Evolutionary conservation across 2,329 filamentous ascomycete genomes (phyloP).

Genomic region (Apiospora marii): DNA sequence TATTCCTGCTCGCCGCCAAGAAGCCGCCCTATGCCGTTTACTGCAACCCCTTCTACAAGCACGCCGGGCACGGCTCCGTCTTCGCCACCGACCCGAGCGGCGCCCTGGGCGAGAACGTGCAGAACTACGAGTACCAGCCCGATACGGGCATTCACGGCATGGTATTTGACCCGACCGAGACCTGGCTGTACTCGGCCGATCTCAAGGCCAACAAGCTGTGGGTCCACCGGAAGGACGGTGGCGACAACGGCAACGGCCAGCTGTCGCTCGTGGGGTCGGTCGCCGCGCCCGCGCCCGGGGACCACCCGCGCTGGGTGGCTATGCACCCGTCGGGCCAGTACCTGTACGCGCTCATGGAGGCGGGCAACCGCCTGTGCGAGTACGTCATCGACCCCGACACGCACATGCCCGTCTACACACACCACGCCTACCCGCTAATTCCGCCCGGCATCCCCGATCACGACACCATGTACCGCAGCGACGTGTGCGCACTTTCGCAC

Average conservation of each 20-base stretch:
- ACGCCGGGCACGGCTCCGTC: constrained; percentile 83
- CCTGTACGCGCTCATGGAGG: constrained; percentile 88
- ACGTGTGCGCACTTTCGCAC: constrained; percentile 78
- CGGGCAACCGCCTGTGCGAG: constrained; percentile 83
- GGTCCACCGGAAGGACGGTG: constrained; percentile 73
- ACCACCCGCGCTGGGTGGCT: constrained; percentile 89
- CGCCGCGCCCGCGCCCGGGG: constrained; percentile 72
- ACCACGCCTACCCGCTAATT: constrained; percentile 79
- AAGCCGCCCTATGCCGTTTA: constrained; percentile 84
- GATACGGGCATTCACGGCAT: constrained; percentile 81
- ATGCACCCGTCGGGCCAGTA: constrained; percentile 81
- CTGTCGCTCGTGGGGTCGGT: constrained; percentile 76
- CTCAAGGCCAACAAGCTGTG: constrained; percentile 82
- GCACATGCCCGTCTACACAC: constrained; percentile 80
- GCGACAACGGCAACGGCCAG: constrained; percentile 63
- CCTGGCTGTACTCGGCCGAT: constrained; percentile 81
- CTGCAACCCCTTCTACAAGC: constrained; percentile 88
- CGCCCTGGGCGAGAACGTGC: constrained; percentile 68
- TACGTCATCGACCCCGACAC: constrained; percentile 80
- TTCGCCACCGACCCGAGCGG: constrained; percentile 68
- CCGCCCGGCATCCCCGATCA: constrained; percentile 70
- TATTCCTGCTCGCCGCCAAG: constrained; percentile 83
- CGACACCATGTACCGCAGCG: constrained; percentile 78
- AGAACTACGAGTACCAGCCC: constrained; percentile 76
- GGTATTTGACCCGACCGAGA: constrained; percentile 78